Conservation (phyloP, 345 rosid genomes). For the Syzygium grande region DNA sequence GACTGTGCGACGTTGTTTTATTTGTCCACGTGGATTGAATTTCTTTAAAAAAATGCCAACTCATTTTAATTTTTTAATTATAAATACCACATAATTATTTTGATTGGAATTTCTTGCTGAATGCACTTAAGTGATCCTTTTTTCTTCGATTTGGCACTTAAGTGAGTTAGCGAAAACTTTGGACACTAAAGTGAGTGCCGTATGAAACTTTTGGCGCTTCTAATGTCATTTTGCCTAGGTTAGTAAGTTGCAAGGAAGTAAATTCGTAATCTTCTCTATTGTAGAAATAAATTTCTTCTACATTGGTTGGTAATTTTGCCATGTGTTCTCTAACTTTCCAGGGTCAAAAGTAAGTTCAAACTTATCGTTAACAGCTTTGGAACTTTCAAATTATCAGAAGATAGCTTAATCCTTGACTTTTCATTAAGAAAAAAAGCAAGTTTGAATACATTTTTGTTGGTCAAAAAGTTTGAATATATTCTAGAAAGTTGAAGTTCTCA, state of each 20-base stretch:
- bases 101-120: fast-evolving
- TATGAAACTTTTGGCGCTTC: no score
- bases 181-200: fast-evolving
- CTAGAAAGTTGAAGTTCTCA: neutral
- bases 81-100: neutral
- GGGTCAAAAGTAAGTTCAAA: neutral
- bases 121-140: no score
- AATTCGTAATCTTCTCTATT: no score
- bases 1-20: neutral
- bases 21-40: neutral
- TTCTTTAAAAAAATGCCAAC: neutral
- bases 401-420: no score
- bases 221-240: neutral
- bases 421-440: neutral
- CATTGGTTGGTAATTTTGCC: neutral
- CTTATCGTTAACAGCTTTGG: neutral
- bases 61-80: no score
- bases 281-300: no score
- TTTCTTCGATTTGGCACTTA: neutral
- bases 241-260: neutral
- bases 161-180: fast-evolving
- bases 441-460: no score
- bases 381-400: neutral
- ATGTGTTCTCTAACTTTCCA: neutral
- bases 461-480: neutral